Conservation (phyloP, 192 early-diverging fungal genomes). For the Obelidium mucronatum region DNA sequence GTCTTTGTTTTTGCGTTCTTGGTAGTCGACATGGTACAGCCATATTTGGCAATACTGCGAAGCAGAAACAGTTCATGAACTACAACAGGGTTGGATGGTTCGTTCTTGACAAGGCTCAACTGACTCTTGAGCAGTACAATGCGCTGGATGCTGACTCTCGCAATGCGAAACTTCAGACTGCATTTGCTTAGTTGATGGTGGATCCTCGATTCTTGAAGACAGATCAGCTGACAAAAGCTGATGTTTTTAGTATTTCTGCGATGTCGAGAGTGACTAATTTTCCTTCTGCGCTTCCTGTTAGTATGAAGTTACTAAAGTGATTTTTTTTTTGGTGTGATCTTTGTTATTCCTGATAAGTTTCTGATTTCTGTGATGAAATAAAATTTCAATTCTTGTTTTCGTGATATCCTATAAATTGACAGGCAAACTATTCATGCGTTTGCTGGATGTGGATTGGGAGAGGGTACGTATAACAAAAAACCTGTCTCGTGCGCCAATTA, state of each 20-base stretch:
- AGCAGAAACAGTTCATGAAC: background rate
- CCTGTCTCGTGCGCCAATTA: no score
- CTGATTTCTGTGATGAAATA: no score
- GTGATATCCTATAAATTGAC: no score
- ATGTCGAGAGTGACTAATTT: background rate
- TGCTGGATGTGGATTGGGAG: background rate
- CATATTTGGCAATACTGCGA: no score
- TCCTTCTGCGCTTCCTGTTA: background rate
- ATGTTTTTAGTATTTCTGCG: background rate
- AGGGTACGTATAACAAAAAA: background rate
- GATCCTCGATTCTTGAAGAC: background rate
- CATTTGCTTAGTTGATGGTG: background rate
- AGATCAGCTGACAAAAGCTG: no score
- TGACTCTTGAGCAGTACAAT: background rate
- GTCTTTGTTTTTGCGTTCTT: no score
- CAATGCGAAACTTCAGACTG: background rate
- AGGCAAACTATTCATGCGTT: background rate
- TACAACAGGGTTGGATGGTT: background rate
- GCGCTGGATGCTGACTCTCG: background rate
- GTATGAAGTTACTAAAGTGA: no score
- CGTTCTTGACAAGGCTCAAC: background rate
- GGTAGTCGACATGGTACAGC: no score
- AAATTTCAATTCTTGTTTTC: no score
- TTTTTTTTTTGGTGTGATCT: no score
- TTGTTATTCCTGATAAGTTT: no score